Evolutionary conservation across 148 eudicot genomes (phyloP).

Genomic region (Nepenthes gracilis): DNA sequence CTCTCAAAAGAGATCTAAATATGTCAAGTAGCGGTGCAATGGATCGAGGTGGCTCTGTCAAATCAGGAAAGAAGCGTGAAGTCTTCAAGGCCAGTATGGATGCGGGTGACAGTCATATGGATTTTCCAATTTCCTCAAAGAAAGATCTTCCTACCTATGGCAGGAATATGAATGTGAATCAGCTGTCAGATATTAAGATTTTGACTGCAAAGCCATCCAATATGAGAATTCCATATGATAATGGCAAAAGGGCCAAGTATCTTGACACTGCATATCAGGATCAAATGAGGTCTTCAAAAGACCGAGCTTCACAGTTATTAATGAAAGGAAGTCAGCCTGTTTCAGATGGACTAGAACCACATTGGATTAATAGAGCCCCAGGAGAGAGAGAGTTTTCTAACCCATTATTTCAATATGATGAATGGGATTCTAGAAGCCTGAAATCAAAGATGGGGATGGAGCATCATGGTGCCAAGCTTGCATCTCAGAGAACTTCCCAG

Average conservation of each 20-base stretch:
- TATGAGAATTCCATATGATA: conserved; percentile 29
- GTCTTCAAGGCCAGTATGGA: not conserved
- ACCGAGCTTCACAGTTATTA: conserved; percentile 24
- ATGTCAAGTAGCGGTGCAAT: too few species aligned
- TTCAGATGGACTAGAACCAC: conserved; percentile 27
- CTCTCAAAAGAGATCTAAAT: conserved; percentile 36
- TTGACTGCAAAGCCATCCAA: conserved; percentile 71
- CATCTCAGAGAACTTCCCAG: not conserved
- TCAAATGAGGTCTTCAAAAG: conserved; percentile 31
- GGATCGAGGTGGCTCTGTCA: conserved; percentile 28
- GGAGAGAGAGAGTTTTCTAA: conserved; percentile 27
- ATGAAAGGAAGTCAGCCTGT: conserved; percentile 33
- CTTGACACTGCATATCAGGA: conserved; percentile 32
- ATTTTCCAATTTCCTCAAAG: conserved; percentile 17
- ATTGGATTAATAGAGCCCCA: conserved; percentile 28
- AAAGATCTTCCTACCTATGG: conserved; percentile 32
- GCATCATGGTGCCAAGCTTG: not conserved
- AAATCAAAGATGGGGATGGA: conserved; percentile 22
- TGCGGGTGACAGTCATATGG: conserved; percentile 22
- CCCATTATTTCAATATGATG: conserved; percentile 25
- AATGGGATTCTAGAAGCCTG: conserved; percentile 27
- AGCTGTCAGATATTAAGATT: conserved; percentile 72
- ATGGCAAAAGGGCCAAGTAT: conserved; percentile 40
- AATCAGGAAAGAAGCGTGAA: conserved; percentile 34
- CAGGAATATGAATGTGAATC: conserved; percentile 50